Evolutionary conservation across 495 filamentous ascomycete species (phyloP).

Genomic region (Podospora didyma): DNA sequence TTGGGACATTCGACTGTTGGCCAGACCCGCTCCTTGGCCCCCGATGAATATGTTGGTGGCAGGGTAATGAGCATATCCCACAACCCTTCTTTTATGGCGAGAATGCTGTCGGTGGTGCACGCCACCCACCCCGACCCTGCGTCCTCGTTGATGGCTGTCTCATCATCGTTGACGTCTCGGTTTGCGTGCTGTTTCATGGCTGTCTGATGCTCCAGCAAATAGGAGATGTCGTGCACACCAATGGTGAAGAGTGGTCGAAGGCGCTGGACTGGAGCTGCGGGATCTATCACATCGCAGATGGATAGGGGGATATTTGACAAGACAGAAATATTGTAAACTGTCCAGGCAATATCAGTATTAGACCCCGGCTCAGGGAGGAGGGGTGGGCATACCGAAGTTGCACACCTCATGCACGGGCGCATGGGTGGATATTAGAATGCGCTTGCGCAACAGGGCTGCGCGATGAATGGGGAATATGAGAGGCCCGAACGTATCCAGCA

Average conservation of each 20-base stretch:
- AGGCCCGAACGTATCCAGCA: constrained; percentile 82
- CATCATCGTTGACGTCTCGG: constrained; percentile 20
- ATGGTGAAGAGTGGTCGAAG: constrained; percentile 85
- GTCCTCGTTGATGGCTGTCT: constrained; percentile 34
- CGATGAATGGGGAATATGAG: constrained; percentile 86
- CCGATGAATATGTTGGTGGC: constrained; percentile 53
- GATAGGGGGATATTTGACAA: constrained; percentile 72
- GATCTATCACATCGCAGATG: constrained; percentile 59
- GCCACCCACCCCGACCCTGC: constrained; percentile 75
- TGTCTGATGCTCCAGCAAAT: constrained; percentile 55
- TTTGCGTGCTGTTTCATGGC: constrained; percentile 26
- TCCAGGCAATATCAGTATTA: constrained; percentile 4
- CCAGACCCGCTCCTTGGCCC: constrained; percentile 62
- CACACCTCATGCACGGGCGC: constrained; percentile 82
- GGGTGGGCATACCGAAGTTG: constrained; percentile 67
- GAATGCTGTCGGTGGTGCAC: constrained; percentile 89
- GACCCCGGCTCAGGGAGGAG: not conserved
- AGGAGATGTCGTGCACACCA: constrained; percentile 87
- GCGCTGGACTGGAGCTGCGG: constrained; percentile 55
- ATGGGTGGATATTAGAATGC: constrained; percentile 78
- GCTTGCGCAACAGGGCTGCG: constrained; percentile 81
- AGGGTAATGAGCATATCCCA: constrained; percentile 86
- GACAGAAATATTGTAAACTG: constrained; percentile 92
- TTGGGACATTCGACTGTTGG: constrained; percentile 66
- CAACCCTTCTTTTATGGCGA: constrained; percentile 76